Percentiles rank a stretch among this genome's conserved stretches.
These are phyloP conservation scores for Heritiera littoralis DNA, from an alignment of 345 rosid genomes.

Conservation along the genomic window DNA sequence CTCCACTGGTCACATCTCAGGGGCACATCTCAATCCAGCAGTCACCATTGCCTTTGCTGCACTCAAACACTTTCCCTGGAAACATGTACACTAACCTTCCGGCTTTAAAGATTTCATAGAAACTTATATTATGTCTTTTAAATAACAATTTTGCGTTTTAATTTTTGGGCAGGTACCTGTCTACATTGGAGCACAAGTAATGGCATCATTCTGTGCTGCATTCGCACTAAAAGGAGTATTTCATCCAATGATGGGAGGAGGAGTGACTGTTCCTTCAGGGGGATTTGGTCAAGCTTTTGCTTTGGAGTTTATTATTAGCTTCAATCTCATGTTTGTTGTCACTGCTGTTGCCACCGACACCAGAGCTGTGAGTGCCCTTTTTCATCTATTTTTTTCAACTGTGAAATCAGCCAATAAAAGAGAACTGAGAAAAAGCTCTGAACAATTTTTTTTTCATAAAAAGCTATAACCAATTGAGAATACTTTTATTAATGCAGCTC, in stretches of 20 bases:
- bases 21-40: constrained; percentile 89
- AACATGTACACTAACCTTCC: constrained; percentile 35
- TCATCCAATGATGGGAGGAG: constrained; percentile 71
- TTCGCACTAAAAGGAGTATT: constrained; percentile 65
- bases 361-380: constrained; percentile 62
- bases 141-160: not conserved
- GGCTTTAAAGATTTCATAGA: not conserved
- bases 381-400: not conserved
- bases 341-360: constrained; percentile 95
- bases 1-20: constrained; percentile 83
- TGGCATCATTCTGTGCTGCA: constrained; percentile 72
- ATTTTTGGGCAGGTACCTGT: constrained; percentile 53
- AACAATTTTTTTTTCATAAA: too few relatives aligned
- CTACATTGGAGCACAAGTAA: constrained; percentile 67
- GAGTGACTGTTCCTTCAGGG: constrained; percentile 74
- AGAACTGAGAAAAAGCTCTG: not conserved
- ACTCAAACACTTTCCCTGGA: constrained; percentile 81
- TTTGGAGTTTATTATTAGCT: constrained; percentile 75
- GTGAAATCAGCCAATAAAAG: not conserved
- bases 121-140: not conserved
- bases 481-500: not conserved
- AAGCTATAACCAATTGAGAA: not conserved
- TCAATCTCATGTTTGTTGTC: constrained; percentile 91
- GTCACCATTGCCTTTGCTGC: constrained; percentile 79
- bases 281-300: constrained; percentile 70